Conservation (phyloP, 2,329 filamentous ascomycete genomes). For the Orbilia quercus region DNA sequence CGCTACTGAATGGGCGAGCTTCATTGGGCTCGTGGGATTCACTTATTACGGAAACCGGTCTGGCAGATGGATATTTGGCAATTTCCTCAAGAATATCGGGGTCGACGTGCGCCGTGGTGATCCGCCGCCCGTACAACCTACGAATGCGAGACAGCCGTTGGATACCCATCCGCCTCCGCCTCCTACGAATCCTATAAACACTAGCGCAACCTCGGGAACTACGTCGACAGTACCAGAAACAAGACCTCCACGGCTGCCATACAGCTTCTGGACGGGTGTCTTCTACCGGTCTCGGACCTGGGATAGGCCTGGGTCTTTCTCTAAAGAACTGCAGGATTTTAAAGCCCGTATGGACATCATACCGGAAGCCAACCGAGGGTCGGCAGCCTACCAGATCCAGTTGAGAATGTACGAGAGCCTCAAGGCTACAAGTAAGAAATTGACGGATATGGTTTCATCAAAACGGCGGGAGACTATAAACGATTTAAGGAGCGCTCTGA, state of each 20-base stretch:
- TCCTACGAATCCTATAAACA: background rate
- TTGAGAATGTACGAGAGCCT: background rate
- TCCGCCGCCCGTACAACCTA: slow-evolving; percentile 4
- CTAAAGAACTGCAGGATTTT: too few species aligned
- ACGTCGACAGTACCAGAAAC: too few species aligned
- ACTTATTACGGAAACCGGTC: background rate
- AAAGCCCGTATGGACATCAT: background rate
- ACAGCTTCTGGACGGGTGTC: too few species aligned
- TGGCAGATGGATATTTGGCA: slow-evolving; percentile 32
- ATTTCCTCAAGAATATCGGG: slow-evolving; percentile 1
- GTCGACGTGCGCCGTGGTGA: too few species aligned
- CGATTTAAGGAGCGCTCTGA: background rate
- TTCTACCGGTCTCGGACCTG: background rate
- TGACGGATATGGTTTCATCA: background rate
- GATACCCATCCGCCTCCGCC: background rate
- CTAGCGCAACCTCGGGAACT: too few species aligned
- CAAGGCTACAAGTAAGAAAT: background rate
- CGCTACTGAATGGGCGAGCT: slow-evolving; percentile 30
- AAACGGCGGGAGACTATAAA: background rate
- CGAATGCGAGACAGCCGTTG: background rate
- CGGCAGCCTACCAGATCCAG: background rate
- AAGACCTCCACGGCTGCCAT: too few species aligned
- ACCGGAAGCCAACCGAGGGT: background rate
- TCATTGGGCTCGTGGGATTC: slow-evolving; percentile 20
- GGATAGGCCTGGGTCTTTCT: background rate